Percentiles rank a stretch among this genome's conserved stretches.
Evolutionary conservation across 441 rosid species (phyloP).

Genomic region (Pelargonium citronellum): DNA sequence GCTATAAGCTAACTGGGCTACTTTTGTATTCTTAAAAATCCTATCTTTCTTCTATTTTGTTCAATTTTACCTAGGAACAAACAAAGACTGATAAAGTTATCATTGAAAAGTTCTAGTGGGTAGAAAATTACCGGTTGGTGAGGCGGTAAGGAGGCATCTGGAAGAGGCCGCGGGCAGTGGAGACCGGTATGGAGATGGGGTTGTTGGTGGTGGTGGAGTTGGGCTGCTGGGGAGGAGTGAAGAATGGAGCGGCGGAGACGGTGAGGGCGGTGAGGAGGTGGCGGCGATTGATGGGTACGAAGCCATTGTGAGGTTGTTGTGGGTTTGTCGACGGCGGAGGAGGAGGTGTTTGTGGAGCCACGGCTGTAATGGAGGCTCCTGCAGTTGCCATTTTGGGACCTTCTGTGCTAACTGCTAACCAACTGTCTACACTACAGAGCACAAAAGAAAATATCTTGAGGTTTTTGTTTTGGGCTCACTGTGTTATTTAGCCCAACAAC

Average conservation of each 20-base stretch:
- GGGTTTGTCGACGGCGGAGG: constrained; percentile 12
- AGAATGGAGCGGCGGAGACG: constrained; percentile 26
- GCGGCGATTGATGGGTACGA: constrained; percentile 39
- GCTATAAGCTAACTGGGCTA: constrained; percentile 1
- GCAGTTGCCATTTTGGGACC: constrained; percentile 27
- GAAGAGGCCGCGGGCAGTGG: constrained; percentile 58
- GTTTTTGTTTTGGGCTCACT: not conserved
- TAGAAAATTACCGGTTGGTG: constrained; percentile 38
- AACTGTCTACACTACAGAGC: not conserved
- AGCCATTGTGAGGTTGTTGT: constrained; percentile 14
- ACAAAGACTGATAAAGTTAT: not conserved
- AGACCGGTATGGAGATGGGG: constrained; percentile 16
- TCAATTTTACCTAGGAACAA: not conserved
- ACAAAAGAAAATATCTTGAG: not conserved
- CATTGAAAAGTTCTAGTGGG: not conserved
- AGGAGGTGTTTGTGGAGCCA: constrained; percentile 15
- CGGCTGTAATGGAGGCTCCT: constrained; percentile 9
- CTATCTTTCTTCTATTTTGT: not conserved
- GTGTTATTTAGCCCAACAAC: not conserved
- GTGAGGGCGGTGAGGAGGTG: constrained; percentile 42
- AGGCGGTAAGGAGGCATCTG: constrained; percentile 68
- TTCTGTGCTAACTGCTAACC: not conserved
- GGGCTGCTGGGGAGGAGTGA: constrained; percentile 21
- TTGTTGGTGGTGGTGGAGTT: not conserved
- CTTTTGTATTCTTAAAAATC: not conserved